A percentile compares a stretch with the other conserved stretches of the same genome.
These are phyloP conservation scores for Lasiodiplodia theobromae DNA, from an alignment of 2,329 filamentous ascomycete species.

Conservation along the genomic window DNA sequence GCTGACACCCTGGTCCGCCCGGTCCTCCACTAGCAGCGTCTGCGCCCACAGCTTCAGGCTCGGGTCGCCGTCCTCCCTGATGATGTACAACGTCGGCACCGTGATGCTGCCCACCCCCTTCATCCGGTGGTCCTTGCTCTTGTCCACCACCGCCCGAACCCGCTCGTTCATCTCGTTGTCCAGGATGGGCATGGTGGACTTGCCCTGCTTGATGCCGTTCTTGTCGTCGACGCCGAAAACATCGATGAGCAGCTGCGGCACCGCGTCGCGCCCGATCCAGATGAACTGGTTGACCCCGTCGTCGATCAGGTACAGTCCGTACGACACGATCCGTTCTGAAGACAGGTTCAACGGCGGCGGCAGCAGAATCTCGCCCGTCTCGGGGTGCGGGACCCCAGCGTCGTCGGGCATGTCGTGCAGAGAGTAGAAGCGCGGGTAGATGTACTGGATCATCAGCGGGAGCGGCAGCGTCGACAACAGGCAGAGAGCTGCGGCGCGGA, in stretches of 20 bases:
- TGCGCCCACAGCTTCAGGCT: conserved; percentile 96
- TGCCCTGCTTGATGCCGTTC: conserved; percentile 86
- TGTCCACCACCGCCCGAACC: conserved; percentile 86
- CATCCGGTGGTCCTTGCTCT: conserved; percentile 85
- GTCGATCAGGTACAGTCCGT: conserved; percentile 94
- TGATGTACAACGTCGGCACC: conserved; percentile 91
- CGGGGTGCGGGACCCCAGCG: conserved; percentile 82
- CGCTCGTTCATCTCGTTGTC: conserved; percentile 98
- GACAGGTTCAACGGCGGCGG: conserved; percentile 86
- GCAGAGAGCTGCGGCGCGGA: conserved; percentile 90
- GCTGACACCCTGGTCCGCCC: conserved; percentile 91
- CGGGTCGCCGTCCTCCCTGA: conserved; percentile 94
- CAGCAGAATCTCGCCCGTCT: conserved; percentile 87
- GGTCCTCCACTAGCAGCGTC: conserved; percentile 92
- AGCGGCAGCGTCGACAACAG: conserved; percentile 92
- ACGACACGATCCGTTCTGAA: conserved; percentile 84
- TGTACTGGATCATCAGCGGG: conserved; percentile 90
- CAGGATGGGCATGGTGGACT: conserved; percentile 82
- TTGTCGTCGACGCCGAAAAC: conserved; percentile 90
- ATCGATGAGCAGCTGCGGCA: conserved; percentile 85
- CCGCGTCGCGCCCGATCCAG: conserved; percentile 92
- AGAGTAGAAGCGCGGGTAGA: conserved; percentile 71
- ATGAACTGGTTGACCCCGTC: conserved; percentile 98
- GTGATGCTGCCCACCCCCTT: conserved; percentile 91
- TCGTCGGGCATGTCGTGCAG: conserved; percentile 96